Percentiles rank a stretch among this genome's conserved stretches.
Evolutionary conservation across 768 basidiomycete genomes (phyloP).

Genomic region (Termitomyces sp.): DNA sequence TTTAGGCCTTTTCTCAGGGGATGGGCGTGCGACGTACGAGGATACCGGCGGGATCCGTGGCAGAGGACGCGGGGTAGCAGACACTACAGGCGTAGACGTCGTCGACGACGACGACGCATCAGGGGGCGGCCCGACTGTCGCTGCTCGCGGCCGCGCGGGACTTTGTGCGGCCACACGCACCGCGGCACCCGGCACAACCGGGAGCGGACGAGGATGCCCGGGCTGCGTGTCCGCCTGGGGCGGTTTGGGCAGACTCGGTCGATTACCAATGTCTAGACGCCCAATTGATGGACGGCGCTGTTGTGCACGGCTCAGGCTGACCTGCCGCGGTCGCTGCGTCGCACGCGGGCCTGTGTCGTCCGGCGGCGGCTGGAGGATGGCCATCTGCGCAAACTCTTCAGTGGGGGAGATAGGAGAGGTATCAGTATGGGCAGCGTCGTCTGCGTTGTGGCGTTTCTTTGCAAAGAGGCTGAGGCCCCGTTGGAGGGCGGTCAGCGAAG

Average conservation of each 20-base stretch:
- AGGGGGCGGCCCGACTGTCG: neutral
- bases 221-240: constrained; percentile 1
- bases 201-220: constrained; percentile 18
- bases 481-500: constrained; percentile 10
- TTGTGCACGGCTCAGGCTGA: constrained; percentile 19
- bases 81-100: neutral
- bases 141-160: constrained; percentile 25
- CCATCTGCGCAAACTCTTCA: constrained; percentile 17
- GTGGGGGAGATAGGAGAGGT: neutral
- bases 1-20: constrained; percentile 19
- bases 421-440: constrained; percentile 10
- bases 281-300: constrained; percentile 20
- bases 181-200: constrained; percentile 15
- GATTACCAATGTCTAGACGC: constrained; percentile 22
- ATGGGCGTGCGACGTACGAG: constrained; percentile 5
- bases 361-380: constrained; percentile 17
- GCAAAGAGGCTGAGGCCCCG: constrained; percentile 21
- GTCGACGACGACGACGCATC: constrained; percentile 5
- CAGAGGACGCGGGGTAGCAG: constrained; percentile 15
- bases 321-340: constrained; percentile 13
- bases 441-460: constrained; percentile 17
- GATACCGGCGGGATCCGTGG: constrained; percentile 18
- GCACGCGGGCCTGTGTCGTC: constrained; percentile 5
- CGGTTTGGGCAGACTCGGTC: constrained; percentile 14
- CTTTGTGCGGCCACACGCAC: neutral